These are phyloP conservation scores for Botrytis pseudocinerea DNA, from an alignment of 2,329 filamentous ascomycete genomes.

Conservation along the genomic window DNA sequence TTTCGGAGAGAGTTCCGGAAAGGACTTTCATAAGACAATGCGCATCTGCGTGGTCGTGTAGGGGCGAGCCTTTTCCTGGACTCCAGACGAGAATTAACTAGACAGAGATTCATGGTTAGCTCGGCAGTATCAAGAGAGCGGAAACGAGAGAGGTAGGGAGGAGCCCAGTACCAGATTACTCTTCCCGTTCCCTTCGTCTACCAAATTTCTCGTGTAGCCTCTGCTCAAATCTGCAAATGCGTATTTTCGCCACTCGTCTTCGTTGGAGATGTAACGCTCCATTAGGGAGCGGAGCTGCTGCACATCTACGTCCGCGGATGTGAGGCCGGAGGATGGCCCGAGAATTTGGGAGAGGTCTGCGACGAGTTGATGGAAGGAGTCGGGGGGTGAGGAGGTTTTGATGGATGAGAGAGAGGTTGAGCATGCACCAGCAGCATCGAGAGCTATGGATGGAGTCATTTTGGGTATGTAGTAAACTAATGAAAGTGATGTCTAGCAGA, in stretches of 20 bases:
- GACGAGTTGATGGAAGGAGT: conserved; percentile 70
- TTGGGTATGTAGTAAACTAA: not conserved
- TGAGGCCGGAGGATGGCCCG: conserved; percentile 78
- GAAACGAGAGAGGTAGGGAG: not conserved
- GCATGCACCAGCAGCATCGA: conserved; percentile 7
- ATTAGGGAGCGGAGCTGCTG: conserved; percentile 70
- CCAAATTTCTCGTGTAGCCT: conserved; percentile 83
- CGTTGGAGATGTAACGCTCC: conserved; percentile 68
- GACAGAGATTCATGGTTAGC: not conserved
- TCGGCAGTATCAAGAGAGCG: not conserved
- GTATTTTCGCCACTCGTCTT: conserved; percentile 72
- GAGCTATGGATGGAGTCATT: conserved; percentile 20
- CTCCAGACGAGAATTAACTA: conserved; percentile 94
- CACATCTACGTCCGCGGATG: conserved; percentile 79
- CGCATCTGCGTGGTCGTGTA: conserved; percentile 86
- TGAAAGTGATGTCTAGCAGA: not conserved
- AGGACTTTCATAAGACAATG: conserved; percentile 90
- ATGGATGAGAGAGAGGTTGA: not conserved
- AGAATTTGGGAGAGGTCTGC: conserved; percentile 70
- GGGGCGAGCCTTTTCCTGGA: conserved; percentile 76
- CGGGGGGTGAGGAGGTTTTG: conserved; percentile 39
- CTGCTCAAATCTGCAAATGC: conserved; percentile 69
- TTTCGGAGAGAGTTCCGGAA: conserved; percentile 76
- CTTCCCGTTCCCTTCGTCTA: conserved; percentile 81
- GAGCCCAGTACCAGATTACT: conserved; percentile 49